Evolutionary conservation across 2,329 filamentous ascomycete species (phyloP), one percentile per base, ranked within the genome.

Genomic region (Hypomyces rosellus): DNA sequence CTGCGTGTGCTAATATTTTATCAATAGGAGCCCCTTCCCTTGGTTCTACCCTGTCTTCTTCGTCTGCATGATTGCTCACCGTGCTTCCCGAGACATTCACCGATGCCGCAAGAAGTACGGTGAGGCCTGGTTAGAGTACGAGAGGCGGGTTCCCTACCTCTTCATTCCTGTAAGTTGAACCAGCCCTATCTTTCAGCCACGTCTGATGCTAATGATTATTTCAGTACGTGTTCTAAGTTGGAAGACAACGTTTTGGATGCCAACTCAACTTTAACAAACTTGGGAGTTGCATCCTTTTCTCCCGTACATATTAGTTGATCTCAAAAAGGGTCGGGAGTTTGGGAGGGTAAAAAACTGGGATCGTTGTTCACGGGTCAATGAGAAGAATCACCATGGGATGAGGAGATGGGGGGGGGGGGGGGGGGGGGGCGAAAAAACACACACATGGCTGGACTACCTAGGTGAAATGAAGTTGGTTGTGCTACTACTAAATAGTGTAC

Each of bases 31-130:
- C 61, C 88, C 88, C 0, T 92, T 95, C 69, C 89, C 89, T 0
- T 95, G 89, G 88, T 95, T 95, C 69, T 93, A 95, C 63, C 86
- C 88, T 0, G 67, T 88, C 42, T 95, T 95, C 75, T 95, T 95
- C 67, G 74, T 74, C 34, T 72, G 73, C 57, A 93, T 93, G 88
- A 93, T 95, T 63, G 74, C 82, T 3, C 89, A 95, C 69, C 85
- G 89, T 52, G 86, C 88, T 11, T 70, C 73, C 47, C 78, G 89
- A 56, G 89, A 95, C 65, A 89, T 92, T 55, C 75, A 85, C 63
- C 78, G 84, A 56, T 95, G 89, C 69, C 81, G 82, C 54, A 75
- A 74, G 62, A 91, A 89, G 75, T 95, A 95, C 69, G 89, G 88
- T 3, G 84, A 88, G 55, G 83, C 84, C 30, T 95, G 89, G 89